A percentile compares a stretch with the other conserved stretches of the same genome.
phyloP scores from a whole-genome alignment of 192 early-diverging fungal species.

The Rhizophagus sp. region DNA sequence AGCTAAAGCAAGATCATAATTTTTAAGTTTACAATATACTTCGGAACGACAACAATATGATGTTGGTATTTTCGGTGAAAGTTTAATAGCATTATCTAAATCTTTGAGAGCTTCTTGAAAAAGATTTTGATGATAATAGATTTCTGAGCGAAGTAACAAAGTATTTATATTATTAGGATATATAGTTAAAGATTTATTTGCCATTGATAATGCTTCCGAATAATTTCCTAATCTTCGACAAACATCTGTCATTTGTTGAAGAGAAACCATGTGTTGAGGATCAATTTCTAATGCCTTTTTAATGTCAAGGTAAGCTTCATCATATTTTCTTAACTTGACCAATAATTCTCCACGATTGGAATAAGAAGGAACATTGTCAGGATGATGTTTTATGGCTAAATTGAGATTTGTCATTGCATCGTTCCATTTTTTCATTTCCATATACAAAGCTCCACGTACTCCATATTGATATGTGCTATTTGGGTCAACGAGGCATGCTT shows the following conservation, averaged over 20 bases:
- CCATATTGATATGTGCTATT: background rate
- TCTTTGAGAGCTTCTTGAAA: background rate
- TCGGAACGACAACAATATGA: background rate
- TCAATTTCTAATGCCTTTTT: background rate
- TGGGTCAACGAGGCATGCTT: background rate
- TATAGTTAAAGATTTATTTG: background rate
- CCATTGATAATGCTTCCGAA: background rate
- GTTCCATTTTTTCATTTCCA: background rate
- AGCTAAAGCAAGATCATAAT: background rate
- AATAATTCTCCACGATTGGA: background rate
- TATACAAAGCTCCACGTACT: background rate
- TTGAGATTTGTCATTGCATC: background rate
- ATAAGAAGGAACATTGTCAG: background rate
- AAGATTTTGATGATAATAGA: background rate
- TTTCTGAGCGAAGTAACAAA: background rate
- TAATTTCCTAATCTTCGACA: background rate
- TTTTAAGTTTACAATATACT: background rate
- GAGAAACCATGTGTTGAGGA: background rate
- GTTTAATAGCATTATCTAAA: background rate
- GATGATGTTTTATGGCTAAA: background rate
- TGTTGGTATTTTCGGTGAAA: background rate
- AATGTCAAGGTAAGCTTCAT: background rate
- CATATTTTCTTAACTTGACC: background rate
- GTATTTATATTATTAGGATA: background rate
- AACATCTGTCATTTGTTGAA: background rate